Percentiles rank a stretch among this genome's conserved stretches.
Conservation (phyloP, 2,329 filamentous ascomycete species). For the Monilinia polystroma region DNA sequence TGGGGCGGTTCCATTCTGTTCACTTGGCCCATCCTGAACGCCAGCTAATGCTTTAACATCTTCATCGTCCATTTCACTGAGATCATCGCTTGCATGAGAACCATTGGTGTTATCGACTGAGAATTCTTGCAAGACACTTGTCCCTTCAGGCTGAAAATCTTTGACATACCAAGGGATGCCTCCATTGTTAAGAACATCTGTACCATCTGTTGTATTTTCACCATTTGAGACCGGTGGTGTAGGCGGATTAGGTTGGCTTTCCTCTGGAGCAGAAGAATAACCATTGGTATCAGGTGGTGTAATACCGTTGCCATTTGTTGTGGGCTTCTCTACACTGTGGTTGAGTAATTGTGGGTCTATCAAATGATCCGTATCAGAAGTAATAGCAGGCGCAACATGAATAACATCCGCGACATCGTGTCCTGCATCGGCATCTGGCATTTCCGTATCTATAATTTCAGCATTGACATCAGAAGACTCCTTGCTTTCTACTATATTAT, state of each 20-base stretch:
- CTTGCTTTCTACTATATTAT: conserved; percentile 12
- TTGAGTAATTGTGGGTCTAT: conserved; percentile 24
- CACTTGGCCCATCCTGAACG: conserved; percentile 38
- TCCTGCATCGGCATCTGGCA: conserved; percentile 42
- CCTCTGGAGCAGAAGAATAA: conserved; percentile 40
- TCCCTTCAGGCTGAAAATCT: conserved; percentile 75
- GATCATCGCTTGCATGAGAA: conserved; percentile 74
- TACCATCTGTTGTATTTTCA: conserved; percentile 40
- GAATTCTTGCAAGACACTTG: conserved; percentile 63
- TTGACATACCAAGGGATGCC: conserved; percentile 88
- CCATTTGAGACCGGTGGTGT: conserved; percentile 67
- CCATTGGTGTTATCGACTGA: conserved; percentile 62
- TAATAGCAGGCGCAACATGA: conserved; percentile 16
- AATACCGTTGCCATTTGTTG: conserved; percentile 37
- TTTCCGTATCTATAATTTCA: conserved; percentile 38
- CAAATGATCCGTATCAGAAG: conserved; percentile 34
- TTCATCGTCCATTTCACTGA: conserved; percentile 90
- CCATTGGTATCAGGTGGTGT: conserved; percentile 50
- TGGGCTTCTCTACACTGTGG: conserved; percentile 30
- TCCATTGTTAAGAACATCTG: conserved; percentile 58
- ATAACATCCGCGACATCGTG: conserved; percentile 25
- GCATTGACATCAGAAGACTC: conserved; percentile 33
- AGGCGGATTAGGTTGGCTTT: conserved; percentile 47
- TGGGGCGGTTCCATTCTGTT: conserved; percentile 22
- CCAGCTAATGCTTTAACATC: conserved; percentile 67